These are phyloP conservation scores for Fragaria ananassa DNA, from an alignment of 306 rosid genomes.

Conservation along the genomic window DNA sequence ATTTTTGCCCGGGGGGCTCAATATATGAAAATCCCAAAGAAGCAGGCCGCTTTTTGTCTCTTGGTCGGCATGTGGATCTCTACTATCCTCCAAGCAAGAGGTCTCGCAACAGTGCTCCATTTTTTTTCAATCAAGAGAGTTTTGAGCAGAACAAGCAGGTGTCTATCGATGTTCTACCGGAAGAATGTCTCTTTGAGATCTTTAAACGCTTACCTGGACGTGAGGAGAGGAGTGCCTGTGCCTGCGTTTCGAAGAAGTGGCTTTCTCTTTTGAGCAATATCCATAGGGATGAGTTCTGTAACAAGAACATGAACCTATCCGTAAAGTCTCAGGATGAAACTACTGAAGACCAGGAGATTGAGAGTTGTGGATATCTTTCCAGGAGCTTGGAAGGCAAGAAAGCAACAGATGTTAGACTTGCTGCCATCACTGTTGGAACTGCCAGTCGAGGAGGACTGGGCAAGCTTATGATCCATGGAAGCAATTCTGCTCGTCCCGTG, in stretches of 20 bases:
- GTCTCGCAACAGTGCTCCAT: slow-evolving; percentile 57
- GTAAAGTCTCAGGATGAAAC: slow-evolving; percentile 22
- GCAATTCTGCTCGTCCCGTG: slow-evolving; percentile 42
- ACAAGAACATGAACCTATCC: slow-evolving; percentile 14
- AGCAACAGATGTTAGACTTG: slow-evolving; percentile 90
- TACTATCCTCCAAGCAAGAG: slow-evolving; percentile 69
- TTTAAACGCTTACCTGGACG: slow-evolving; percentile 80
- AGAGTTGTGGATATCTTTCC: slow-evolving; percentile 67
- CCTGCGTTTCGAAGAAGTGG: slow-evolving; percentile 89
- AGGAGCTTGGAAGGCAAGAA: slow-evolving; percentile 85
- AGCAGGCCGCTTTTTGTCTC: slow-evolving; percentile 66
- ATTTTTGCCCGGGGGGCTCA: slow-evolving; percentile 71
- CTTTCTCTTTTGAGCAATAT: slow-evolving; percentile 79
- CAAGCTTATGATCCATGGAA: slow-evolving; percentile 65
- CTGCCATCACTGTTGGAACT: slow-evolving; percentile 84
- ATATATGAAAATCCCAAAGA: slow-evolving; percentile 80
- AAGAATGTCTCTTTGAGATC: slow-evolving; percentile 93
- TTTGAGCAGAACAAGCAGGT: slow-evolving; percentile 54
- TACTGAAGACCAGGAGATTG: slow-evolving; percentile 45
- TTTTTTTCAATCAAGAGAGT: slow-evolving; percentile 47
- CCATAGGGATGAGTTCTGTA: slow-evolving; percentile 47
- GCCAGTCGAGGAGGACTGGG: slow-evolving; percentile 90
- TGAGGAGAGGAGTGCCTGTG: slow-evolving; percentile 66
- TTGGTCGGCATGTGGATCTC: slow-evolving; percentile 55
- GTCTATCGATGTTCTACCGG: slow-evolving; percentile 74